Evolutionary conservation across 768 basidiomycete species (phyloP).

Genomic region (Termitomyces sp.): DNA sequence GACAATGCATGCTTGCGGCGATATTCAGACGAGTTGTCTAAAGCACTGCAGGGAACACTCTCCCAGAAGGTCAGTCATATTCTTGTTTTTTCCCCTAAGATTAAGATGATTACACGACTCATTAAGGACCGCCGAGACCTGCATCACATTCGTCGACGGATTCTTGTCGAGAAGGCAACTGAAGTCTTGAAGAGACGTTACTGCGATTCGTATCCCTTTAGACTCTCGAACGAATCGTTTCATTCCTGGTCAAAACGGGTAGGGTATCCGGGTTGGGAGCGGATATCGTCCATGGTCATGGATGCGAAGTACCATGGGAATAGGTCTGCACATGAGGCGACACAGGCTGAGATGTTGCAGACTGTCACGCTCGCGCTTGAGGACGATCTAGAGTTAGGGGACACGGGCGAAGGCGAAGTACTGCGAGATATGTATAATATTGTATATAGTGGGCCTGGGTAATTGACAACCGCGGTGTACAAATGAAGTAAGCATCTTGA

Average conservation of each 20-base stretch:
- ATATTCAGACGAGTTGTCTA: neutral
- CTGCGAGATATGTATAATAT: constrained; percentile 5
- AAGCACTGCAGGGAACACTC: neutral
- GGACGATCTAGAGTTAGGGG: neutral
- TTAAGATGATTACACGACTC: neutral
- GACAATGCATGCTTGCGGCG: constrained; percentile 4
- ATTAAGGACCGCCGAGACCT: constrained; percentile 6
- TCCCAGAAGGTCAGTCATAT: neutral
- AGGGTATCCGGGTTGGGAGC: neutral
- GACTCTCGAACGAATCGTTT: neutral
- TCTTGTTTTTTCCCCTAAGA: no score
- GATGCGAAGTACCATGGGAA: constrained; percentile 6
- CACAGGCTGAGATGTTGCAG: constrained; percentile 7
- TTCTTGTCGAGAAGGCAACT: constrained; percentile 4
- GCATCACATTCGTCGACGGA: constrained; percentile 6
- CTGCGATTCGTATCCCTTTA: neutral
- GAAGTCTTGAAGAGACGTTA: constrained; percentile 4
- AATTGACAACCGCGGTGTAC: no score
- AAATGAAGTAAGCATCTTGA: neutral
- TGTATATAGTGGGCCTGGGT: neutral
- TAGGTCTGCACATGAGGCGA: constrained; percentile 6
- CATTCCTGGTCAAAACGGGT: constrained; percentile 5
- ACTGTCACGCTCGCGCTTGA: constrained; percentile 3
- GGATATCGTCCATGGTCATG: constrained; percentile 3
- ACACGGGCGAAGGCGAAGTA: constrained; percentile 2